Conservation (phyloP, 805 yeast genomes). For the Candida tibetensis region DNA sequence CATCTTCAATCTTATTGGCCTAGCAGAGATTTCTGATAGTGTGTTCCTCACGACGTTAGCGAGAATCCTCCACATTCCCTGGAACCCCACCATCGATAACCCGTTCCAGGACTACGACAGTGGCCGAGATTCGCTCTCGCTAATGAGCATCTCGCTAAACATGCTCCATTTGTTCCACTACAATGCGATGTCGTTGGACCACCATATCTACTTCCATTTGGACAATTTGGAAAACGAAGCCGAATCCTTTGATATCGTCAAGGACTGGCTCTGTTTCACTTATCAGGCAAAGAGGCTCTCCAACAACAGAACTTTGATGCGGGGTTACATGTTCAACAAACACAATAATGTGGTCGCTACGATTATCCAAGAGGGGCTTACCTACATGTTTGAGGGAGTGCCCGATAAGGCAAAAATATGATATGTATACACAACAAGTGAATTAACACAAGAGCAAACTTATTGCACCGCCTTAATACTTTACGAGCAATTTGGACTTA, state of each 20-base stretch:
- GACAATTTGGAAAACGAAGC: constrained; percentile 14
- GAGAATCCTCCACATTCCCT: constrained; percentile 38
- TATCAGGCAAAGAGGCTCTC: constrained; percentile 35
- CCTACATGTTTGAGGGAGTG: constrained; percentile 29
- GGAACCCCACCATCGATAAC: constrained; percentile 38
- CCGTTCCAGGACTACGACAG: constrained; percentile 32
- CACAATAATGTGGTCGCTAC: constrained; percentile 36
- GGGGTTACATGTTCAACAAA: constrained; percentile 35
- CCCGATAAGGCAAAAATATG: constrained; percentile 7
- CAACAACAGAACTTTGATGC: constrained; percentile 35
- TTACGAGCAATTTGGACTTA: no score
- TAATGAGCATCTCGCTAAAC: constrained; percentile 29
- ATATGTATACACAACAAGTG: no score
- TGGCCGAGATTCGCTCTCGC: constrained; percentile 27
- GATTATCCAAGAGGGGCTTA: constrained; percentile 41
- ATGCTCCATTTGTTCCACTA: constrained; percentile 40
- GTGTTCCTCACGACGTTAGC: constrained; percentile 42
- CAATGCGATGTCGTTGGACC: constrained; percentile 45
- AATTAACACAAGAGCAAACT: no score
- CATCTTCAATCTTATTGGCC: constrained; percentile 31
- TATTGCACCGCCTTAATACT: neutral
- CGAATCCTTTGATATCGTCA: constrained; percentile 26
- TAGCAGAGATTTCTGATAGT: constrained; percentile 38
- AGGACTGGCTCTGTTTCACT: constrained; percentile 36
- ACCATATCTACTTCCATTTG: constrained; percentile 42